Evolutionary conservation across 2,329 filamentous ascomycete species (phyloP).

Genomic region (Nothophaeocryptopus gaeumannii): DNA sequence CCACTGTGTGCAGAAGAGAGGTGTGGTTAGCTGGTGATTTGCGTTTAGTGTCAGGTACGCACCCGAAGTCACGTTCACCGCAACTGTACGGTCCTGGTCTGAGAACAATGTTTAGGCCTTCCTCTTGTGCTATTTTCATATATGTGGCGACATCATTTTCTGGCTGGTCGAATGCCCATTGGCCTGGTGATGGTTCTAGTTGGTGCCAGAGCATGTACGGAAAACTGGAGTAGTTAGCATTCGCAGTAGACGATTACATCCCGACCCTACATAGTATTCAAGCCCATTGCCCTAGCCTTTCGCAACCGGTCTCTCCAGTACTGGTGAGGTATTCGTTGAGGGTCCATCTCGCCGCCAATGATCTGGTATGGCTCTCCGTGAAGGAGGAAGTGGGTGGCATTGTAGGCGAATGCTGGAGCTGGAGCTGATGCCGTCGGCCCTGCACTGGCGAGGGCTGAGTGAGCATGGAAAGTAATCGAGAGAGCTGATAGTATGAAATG

Average conservation of each 20-base stretch:
- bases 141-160: constrained; percentile 51
- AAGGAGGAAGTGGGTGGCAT: constrained; percentile 10
- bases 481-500: not conserved
- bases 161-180: constrained; percentile 39
- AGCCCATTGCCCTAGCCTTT: constrained; percentile 48
- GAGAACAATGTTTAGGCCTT: constrained; percentile 47
- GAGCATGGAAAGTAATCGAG: not conserved
- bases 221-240: constrained; percentile 31
- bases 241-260: no score
- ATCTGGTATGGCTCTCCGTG: constrained; percentile 32
- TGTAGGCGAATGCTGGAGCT: constrained; percentile 9
- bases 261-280: constrained; percentile 44
- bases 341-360: constrained; percentile 52
- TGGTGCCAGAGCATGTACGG: constrained; percentile 54
- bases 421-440: not conserved
- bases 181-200: constrained; percentile 43
- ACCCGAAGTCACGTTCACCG: constrained; percentile 50
- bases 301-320: constrained; percentile 49
- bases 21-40: no score
- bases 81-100: constrained; percentile 51
- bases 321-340: constrained; percentile 47
- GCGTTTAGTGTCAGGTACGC: no score
- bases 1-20: constrained; percentile 24
- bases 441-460: not conserved
- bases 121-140: constrained; percentile 48